Evolutionary conservation across 768 basidiomycete genomes (phyloP).

Genomic region (Gymnopilus junonius): DNA sequence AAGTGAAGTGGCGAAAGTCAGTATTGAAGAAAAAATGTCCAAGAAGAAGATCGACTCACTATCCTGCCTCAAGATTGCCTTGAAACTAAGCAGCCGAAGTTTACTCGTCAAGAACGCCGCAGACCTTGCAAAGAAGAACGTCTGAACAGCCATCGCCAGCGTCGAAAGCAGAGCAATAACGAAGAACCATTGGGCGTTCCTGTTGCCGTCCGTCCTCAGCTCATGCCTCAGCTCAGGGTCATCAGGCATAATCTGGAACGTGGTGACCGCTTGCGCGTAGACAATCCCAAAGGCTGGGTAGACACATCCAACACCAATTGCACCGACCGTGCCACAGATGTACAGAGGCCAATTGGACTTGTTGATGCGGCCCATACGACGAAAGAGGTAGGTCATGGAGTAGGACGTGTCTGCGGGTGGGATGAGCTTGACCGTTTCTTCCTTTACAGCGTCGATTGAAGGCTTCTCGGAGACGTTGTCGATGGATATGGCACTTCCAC

Average conservation of each 20-base stretch:
- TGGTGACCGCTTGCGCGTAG: constrained; percentile 59
- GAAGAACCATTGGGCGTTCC: constrained; percentile 78
- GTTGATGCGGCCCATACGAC: constrained; percentile 68
- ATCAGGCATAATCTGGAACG: constrained; percentile 48
- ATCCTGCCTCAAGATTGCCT: constrained; percentile 84
- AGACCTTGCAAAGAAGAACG: constrained; percentile 65
- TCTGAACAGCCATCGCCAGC: constrained; percentile 63
- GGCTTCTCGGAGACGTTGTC: constrained; percentile 13
- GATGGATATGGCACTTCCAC: background rate
- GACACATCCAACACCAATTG: constrained; percentile 32
- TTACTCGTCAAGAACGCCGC: constrained; percentile 72
- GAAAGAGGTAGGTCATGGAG: constrained; percentile 62
- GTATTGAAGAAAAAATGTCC: too few relatives aligned
- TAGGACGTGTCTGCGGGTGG: constrained; percentile 22
- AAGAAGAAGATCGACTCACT: constrained; percentile 44
- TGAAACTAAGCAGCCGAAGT: constrained; percentile 73
- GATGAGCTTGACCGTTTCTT: constrained; percentile 55
- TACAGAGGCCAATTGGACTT: constrained; percentile 62
- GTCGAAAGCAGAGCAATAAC: constrained; percentile 74
- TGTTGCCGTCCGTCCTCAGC: constrained; percentile 51
- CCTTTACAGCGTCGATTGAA: constrained; percentile 34
- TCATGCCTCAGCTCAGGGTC: constrained; percentile 41
- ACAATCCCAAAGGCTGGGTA: constrained; percentile 75
- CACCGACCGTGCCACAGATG: constrained; percentile 50
- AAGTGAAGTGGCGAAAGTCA: constrained; percentile 6